Percentiles rank a stretch among this genome's conserved stretches.
Evolutionary conservation across 1,284 basidiomycete genomes (phyloP).

Genomic region (Cerrena zonata): DNA sequence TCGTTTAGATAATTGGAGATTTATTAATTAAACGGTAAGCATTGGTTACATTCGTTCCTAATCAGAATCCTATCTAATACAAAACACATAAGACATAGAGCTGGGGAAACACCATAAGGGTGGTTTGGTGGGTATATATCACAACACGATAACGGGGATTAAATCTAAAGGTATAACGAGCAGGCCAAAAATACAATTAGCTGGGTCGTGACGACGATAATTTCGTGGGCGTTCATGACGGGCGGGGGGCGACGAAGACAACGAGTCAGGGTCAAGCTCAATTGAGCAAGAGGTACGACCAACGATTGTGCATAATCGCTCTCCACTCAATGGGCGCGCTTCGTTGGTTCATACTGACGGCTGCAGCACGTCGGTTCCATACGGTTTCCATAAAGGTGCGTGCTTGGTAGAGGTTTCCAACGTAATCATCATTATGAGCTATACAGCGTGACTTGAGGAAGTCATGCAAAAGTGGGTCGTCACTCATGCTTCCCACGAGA

Average conservation of each 20-base stretch:
- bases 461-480: constrained; percentile 54
- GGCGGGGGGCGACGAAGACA: no score
- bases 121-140: background rate
- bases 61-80: background rate
- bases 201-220: background rate
- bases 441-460: constrained; percentile 55
- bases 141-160: background rate
- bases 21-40: background rate
- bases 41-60: background rate
- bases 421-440: constrained; percentile 45
- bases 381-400: constrained; percentile 39
- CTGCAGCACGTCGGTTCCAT: constrained; percentile 56
- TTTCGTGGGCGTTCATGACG: background rate
- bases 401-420: constrained; percentile 60
- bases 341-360: constrained; percentile 16
- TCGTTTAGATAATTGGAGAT: no score
- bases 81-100: background rate
- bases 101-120: no score
- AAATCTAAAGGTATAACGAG: background rate
- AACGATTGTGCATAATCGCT: constrained; percentile 49
- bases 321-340: constrained; percentile 56
- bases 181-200: background rate
- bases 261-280: constrained; percentile 29
- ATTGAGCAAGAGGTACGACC: constrained; percentile 49
- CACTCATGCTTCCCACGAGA: constrained; percentile 65